These are phyloP conservation scores for Leucocoprinus sp. DNA, from an alignment of 768 basidiomycete genomes.

Conservation along the genomic window DNA sequence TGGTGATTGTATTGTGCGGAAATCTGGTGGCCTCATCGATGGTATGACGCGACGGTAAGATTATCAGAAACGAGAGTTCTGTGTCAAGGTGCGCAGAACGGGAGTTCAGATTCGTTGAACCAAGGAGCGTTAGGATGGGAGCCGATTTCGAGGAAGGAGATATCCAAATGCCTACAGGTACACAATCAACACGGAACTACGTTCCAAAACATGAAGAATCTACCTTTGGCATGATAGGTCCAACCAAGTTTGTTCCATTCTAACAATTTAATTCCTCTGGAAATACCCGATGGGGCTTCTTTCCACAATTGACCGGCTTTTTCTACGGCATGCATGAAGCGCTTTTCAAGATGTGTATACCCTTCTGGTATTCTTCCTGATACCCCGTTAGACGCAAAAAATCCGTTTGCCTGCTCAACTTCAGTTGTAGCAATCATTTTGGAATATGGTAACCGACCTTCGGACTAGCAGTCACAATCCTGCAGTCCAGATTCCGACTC, in stretches of 20 bases:
- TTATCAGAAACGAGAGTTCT: constrained; percentile 82
- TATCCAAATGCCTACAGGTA: constrained; percentile 72
- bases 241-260: constrained; percentile 89
- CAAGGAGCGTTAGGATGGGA: constrained; percentile 78
- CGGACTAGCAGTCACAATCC: constrained; percentile 82
- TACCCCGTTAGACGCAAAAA: constrained; percentile 81
- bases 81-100: constrained; percentile 87
- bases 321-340: constrained; percentile 64
- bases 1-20: background rate
- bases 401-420: constrained; percentile 79
- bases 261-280: constrained; percentile 53
- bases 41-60: constrained; percentile 42
- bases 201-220: background rate
- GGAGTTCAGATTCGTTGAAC: constrained; percentile 91
- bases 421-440: background rate
- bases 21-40: constrained; percentile 12
- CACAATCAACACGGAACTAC: background rate
- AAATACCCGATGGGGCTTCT: constrained; percentile 17
- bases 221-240: constrained; percentile 99
- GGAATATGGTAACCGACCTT: constrained; percentile 41
- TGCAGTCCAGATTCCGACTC: constrained; percentile 45
- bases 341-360: constrained; percentile 81
- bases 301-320: constrained; percentile 37
- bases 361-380: constrained; percentile 94
- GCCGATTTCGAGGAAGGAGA: constrained; percentile 43